These are phyloP conservation scores for Pythium folliculosum DNA, from an alignment of 352 stramenopile species.

Conservation along the genomic window DNA sequence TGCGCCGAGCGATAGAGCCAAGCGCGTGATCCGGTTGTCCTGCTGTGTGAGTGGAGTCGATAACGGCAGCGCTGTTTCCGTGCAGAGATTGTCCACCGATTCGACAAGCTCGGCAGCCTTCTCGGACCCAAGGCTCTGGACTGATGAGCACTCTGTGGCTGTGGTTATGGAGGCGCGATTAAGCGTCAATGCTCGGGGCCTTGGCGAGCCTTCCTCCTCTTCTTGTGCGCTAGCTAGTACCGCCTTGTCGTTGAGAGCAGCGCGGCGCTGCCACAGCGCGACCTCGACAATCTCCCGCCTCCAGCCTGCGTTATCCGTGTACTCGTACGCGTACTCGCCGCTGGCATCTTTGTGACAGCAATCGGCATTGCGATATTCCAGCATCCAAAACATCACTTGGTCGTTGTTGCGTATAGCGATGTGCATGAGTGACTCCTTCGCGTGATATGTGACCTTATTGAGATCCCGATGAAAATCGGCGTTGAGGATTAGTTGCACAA, in stretches of 20 bases:
- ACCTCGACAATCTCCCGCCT: background rate
- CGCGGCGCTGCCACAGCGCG: background rate
- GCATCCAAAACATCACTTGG: background rate
- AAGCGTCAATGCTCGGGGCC: background rate
- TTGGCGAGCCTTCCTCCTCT: background rate
- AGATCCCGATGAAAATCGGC: background rate
- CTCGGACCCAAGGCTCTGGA: too few relatives aligned
- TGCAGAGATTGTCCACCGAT: too few relatives aligned
- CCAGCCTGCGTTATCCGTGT: background rate
- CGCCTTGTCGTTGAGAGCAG: background rate
- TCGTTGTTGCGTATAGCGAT: conserved; percentile 2
- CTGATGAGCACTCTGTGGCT: too few relatives aligned
- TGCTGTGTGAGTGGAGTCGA: too few relatives aligned
- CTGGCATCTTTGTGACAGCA: conserved; percentile 2
- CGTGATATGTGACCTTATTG: conserved; percentile 5
- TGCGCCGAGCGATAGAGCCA: too few relatives aligned
- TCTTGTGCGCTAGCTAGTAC: background rate
- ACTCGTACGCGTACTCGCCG: conserved; percentile 13
- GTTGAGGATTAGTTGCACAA: background rate
- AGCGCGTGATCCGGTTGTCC: too few relatives aligned
- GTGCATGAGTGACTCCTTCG: conserved; percentile 5
- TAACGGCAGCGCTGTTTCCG: background rate
- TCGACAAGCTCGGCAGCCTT: too few relatives aligned
- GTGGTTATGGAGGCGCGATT: too few relatives aligned
- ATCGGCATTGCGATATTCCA: background rate